Conservation (phyloP, 495 filamentous ascomycete genomes). For the Penicillium ochrochloron region DNA sequence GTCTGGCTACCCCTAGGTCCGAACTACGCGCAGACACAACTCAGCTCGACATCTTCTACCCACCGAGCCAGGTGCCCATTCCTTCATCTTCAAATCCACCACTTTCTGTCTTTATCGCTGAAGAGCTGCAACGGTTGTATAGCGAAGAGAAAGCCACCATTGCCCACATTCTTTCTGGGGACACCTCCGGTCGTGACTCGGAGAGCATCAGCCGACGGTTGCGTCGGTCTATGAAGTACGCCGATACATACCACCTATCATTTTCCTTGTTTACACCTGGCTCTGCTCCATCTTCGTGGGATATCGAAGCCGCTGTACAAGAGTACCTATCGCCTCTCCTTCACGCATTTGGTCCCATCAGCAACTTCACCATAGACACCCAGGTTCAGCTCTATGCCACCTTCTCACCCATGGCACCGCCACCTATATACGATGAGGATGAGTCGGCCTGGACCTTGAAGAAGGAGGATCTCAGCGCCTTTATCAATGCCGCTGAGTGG, state of each 20-base stretch:
- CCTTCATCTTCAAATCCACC: slow-evolving; percentile 70
- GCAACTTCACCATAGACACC: slow-evolving; percentile 95
- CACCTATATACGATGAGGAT: slow-evolving; percentile 57
- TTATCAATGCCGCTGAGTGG: slow-evolving; percentile 98
- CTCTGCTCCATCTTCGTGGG: slow-evolving; percentile 82
- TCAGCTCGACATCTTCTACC: slow-evolving; percentile 78
- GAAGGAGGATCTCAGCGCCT: slow-evolving; percentile 87
- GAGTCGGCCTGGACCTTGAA: slow-evolving; percentile 67
- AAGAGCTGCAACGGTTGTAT: slow-evolving; percentile 77
- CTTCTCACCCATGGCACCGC: slow-evolving; percentile 72
- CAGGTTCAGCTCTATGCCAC: slow-evolving; percentile 92
- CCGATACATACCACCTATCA: slow-evolving; percentile 92
- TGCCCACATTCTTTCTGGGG: slow-evolving; percentile 72
- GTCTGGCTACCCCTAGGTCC: slow-evolving; percentile 55
- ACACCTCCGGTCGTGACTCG: slow-evolving; percentile 34
- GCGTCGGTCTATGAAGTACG: slow-evolving; percentile 85
- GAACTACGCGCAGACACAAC: slow-evolving; percentile 69
- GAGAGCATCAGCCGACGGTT: slow-evolving; percentile 63
- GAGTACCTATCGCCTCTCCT: slow-evolving; percentile 84
- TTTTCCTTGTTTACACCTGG: slow-evolving; percentile 91
- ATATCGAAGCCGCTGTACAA: slow-evolving; percentile 80
- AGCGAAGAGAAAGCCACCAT: slow-evolving; percentile 89
- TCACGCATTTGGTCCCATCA: slow-evolving; percentile 75
- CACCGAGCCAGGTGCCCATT: slow-evolving; percentile 72
- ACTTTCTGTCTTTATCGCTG: slow-evolving; percentile 80